Evolutionary conservation across 768 basidiomycete genomes (phyloP).

Genomic region (Phlebiopsis flavidoalba): DNA sequence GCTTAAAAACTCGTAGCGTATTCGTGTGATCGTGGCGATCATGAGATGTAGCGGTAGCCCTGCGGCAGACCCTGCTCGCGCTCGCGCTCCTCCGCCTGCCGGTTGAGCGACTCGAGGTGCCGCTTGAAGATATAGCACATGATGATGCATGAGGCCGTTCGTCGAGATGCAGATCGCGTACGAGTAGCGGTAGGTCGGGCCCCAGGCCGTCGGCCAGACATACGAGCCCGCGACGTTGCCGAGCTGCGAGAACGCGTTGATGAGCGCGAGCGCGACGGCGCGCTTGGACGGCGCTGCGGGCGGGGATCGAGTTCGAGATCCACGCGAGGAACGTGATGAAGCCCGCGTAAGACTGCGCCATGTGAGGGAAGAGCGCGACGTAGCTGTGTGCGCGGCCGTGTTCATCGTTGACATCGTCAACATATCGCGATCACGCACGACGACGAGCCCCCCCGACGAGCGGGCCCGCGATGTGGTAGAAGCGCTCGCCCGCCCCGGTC

Average conservation of each 20-base stretch:
- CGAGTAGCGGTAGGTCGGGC: constrained; percentile 62
- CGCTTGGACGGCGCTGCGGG: constrained; percentile 87
- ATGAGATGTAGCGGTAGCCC: constrained; percentile 47
- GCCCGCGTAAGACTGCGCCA: constrained; percentile 70
- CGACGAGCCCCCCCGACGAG: constrained; percentile 52
- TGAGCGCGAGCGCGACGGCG: constrained; percentile 78
- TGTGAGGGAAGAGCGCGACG: constrained; percentile 66
- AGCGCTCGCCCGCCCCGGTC: constrained; percentile 68
- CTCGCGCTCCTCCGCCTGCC: constrained; percentile 33
- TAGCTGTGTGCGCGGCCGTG: constrained; percentile 57
- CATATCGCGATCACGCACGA: constrained; percentile 68
- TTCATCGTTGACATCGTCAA: constrained; percentile 63
- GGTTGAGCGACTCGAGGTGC: constrained; percentile 26
- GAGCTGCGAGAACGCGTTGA: constrained; percentile 77
- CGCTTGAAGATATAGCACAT: constrained; percentile 32
- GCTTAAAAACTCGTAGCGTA: not conserved
- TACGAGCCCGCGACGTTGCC: constrained; percentile 85
- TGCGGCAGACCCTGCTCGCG: constrained; percentile 31
- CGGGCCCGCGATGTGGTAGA: constrained; percentile 54
- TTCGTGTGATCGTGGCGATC: not conserved
- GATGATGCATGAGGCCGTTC: constrained; percentile 35
- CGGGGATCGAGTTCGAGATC: constrained; percentile 56
- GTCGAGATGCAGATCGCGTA: constrained; percentile 70
- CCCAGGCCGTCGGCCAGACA: constrained; percentile 66
- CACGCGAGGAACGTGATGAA: constrained; percentile 61